These are phyloP conservation scores for Colletotrichum ledebouriae DNA, from an alignment of 2,329 filamentous ascomycete species.

Conservation along the genomic window DNA sequence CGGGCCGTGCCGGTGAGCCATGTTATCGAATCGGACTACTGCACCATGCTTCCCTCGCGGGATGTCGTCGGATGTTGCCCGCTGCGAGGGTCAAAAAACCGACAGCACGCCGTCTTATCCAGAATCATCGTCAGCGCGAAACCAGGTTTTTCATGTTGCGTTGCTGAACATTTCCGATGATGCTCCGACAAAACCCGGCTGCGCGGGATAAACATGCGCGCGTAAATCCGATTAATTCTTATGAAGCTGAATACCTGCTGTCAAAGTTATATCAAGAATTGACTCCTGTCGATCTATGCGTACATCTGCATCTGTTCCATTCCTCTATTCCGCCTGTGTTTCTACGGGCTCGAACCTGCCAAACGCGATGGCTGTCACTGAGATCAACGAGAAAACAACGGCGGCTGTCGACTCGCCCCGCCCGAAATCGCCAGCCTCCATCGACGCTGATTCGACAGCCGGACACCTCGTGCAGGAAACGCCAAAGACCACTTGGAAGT, in stretches of 20 bases:
- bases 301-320: neutral
- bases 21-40: too few relatives aligned
- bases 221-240: neutral
- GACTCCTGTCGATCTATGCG: neutral
- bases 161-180: conserved; percentile 10
- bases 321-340: neutral
- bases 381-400: conserved; percentile 26
- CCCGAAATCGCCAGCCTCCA: conserved; percentile 23
- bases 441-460: neutral
- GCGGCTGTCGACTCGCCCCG: conserved; percentile 22
- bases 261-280: neutral
- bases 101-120: conserved; percentile 35
- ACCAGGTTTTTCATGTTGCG: conserved; percentile 1
- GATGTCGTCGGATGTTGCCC: conserved; percentile 23
- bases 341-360: neutral
- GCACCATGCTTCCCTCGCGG: neutral
- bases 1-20: conserved; percentile 12
- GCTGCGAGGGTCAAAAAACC: neutral
- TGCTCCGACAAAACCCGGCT: conserved; percentile 11
- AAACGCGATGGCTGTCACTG: conserved; percentile 16
- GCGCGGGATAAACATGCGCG: neutral
- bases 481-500: conserved; percentile 59
- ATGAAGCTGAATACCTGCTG: conserved; percentile 14
- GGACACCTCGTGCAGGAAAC: conserved; percentile 45
- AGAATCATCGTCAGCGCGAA: conserved; percentile 37